Evolutionary conservation across 1,139 yeast genomes (phyloP).

Genomic region (Scheffersomyces parashehatae): DNA sequence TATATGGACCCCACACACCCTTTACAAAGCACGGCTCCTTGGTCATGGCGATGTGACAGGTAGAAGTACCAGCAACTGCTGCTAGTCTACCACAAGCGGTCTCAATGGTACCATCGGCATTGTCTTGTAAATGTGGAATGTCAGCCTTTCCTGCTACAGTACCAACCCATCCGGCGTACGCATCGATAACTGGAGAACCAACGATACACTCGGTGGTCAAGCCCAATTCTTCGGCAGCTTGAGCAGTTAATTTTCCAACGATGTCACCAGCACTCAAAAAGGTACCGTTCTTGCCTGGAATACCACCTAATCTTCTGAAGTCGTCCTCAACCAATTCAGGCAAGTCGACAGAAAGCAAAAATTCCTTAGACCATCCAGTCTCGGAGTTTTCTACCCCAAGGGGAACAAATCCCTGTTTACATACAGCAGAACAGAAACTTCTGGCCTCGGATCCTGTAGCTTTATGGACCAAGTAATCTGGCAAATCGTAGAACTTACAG

Average conservation of each 20-base stretch:
- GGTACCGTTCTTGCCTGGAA: slow-evolving; percentile 67
- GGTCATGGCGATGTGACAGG: slow-evolving; percentile 92
- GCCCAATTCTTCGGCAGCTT: slow-evolving; percentile 84
- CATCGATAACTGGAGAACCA: slow-evolving; percentile 95
- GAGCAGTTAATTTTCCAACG: slow-evolving; percentile 67
- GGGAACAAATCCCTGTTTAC: slow-evolving; percentile 95
- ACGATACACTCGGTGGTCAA: slow-evolving; percentile 77
- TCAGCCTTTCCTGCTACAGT: slow-evolving; percentile 89
- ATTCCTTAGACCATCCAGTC: slow-evolving; percentile 88
- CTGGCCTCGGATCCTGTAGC: slow-evolving; percentile 88
- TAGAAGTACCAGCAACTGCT: slow-evolving; percentile 97
- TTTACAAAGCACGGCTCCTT: slow-evolving; percentile 84
- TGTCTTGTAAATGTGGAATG: slow-evolving; percentile 39
- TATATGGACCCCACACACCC: slow-evolving; percentile 99
- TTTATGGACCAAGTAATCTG: slow-evolving; percentile 86
- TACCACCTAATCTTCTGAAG: slow-evolving; percentile 81
- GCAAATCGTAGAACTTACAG: slow-evolving; percentile 87
- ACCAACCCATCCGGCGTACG: slow-evolving; percentile 98
- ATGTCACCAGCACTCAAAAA: slow-evolving; percentile 86
- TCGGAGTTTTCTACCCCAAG: slow-evolving; percentile 82
- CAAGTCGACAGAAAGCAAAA: slow-evolving; percentile 65
- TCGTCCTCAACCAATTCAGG: slow-evolving; percentile 77
- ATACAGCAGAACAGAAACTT: slow-evolving; percentile 85
- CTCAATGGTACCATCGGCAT: slow-evolving; percentile 43
- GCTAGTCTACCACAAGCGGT: slow-evolving; percentile 84